Conservation (phyloP, 495 filamentous ascomycete species). For the Annulohypoxylon maeteangense region DNA sequence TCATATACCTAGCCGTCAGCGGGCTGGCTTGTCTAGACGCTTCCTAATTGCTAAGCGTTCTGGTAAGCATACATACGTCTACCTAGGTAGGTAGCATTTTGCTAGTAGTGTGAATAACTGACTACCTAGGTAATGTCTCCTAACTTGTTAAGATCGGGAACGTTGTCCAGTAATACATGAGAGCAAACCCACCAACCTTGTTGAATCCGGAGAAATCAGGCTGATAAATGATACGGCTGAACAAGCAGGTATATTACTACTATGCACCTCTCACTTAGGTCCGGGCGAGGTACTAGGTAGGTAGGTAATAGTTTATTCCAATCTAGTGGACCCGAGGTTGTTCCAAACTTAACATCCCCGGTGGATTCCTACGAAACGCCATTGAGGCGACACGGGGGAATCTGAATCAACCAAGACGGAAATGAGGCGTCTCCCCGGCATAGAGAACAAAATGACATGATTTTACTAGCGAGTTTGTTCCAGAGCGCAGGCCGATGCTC, state of each 20-base stretch:
- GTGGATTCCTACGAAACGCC: conserved; percentile 40
- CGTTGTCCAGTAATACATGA: background rate
- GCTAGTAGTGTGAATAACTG: conserved; percentile 7
- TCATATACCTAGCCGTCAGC: conserved; percentile 21
- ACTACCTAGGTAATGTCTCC: conserved; percentile 2
- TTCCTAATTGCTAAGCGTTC: conserved; percentile 13
- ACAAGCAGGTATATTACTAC: conserved; percentile 11
- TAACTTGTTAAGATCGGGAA: conserved; percentile 18
- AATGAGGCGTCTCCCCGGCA: conserved; percentile 20
- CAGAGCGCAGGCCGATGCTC: background rate
- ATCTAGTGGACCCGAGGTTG: conserved; percentile 26
- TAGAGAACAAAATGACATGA: conserved; percentile 30
- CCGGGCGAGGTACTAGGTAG: background rate
- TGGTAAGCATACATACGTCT: conserved; percentile 7
- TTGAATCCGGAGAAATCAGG: conserved; percentile 35
- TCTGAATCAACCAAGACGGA: conserved; percentile 42
- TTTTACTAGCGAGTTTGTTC: conserved; percentile 20
- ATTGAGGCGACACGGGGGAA: conserved; percentile 33
- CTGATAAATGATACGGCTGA: conserved; percentile 27
- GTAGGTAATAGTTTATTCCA: background rate
- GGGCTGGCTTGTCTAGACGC: background rate
- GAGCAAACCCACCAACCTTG: conserved; percentile 20
- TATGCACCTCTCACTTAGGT: background rate
- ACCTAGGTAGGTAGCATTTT: background rate
- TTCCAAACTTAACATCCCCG: conserved; percentile 26